phyloP scores from a whole-genome alignment of 1,139 yeast species.

The Wickerhamiella pararugosa region DNA sequence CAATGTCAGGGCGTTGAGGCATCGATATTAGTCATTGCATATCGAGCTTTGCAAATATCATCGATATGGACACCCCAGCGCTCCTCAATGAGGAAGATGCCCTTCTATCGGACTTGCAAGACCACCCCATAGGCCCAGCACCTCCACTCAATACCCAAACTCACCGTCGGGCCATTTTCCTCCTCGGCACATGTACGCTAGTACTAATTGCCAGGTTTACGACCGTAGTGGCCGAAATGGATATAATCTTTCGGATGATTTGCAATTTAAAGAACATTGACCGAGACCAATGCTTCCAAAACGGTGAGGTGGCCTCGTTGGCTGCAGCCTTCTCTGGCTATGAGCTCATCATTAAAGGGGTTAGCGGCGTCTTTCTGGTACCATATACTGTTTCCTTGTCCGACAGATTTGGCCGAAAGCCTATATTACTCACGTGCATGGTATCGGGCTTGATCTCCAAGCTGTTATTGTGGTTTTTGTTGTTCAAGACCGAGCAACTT shows the following conservation, averaged over 20 bases:
- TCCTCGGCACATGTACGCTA: no score
- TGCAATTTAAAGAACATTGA: slow-evolving; percentile 11
- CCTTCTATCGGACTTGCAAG: no score
- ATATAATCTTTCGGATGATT: slow-evolving; percentile 11
- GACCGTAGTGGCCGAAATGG: slow-evolving; percentile 12
- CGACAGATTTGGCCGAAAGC: slow-evolving; percentile 15
- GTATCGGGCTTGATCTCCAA: slow-evolving; percentile 8
- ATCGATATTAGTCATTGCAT: no score
- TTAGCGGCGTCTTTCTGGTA: slow-evolving; percentile 7
- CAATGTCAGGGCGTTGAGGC: no score
- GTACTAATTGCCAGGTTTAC: slow-evolving; percentile 4
- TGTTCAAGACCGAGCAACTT: slow-evolving; percentile 11
- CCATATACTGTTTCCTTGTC: slow-evolving; percentile 12
- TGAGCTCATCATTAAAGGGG: slow-evolving; percentile 9
- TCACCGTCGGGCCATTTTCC: no score
- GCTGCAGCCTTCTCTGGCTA: slow-evolving; percentile 12
- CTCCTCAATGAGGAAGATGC: no score
- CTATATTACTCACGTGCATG: slow-evolving; percentile 8
- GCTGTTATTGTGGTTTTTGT: slow-evolving; percentile 12
- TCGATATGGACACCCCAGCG: no score
- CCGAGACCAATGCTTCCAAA: slow-evolving; percentile 10
- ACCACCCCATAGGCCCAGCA: no score
- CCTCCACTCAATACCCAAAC: no score
- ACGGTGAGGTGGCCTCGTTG: slow-evolving; percentile 8
- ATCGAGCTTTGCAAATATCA: no score